Base-by-base conservation (phyloP, 2,329 filamentous ascomycete genomes). In the Xylaria sp. region DNA sequence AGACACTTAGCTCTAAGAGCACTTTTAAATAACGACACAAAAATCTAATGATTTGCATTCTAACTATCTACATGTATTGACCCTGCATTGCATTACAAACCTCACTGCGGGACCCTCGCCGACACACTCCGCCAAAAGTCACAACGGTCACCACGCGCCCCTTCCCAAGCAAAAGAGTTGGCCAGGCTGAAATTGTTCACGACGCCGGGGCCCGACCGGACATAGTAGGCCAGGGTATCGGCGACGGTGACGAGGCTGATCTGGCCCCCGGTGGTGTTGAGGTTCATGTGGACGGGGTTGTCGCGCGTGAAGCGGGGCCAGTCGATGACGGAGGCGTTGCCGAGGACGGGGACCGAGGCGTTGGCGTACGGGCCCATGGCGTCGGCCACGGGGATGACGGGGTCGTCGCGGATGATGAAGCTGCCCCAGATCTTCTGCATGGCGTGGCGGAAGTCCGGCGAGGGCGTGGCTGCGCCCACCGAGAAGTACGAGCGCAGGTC, bases 231-330 rank as follows among this genome's bases (percentile, higher is more conserved):
- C 29, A 77, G 49, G 6, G 71, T 65, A 33, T 71, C 69, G 2
- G 73, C 72, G 11, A 77, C 70, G 2, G 69, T 71, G 31, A 73
- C 47, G 11, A 67, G 55, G 3, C 59, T 60, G 10, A 72, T 53
- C 2, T 63, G 44, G 2, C 80, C 81, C 1, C 82, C 81, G 0
- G 81, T 83, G 17, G 80, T 79, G 61, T 84, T 84, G 38, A 84
- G 70, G 68, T 83, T 79, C 70, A 84, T 77, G 73, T 80, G 78
- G 20, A 76, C 76, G 1, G 80, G 80, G 4, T 76, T 66, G 27
- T 71, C 50, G 6, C 73, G 47, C 20, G 70, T 72, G 70, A 75
- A 79, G 51, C 71, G 64, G 0, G 79, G 79, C 78, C 79, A 81
- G 13, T 72, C 27, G 36, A 74, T 68, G 10, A 44, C 59, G 10